Conservation (phyloP, 1,284 basidiomycete genomes). For the Tausonia pullulans region DNA sequence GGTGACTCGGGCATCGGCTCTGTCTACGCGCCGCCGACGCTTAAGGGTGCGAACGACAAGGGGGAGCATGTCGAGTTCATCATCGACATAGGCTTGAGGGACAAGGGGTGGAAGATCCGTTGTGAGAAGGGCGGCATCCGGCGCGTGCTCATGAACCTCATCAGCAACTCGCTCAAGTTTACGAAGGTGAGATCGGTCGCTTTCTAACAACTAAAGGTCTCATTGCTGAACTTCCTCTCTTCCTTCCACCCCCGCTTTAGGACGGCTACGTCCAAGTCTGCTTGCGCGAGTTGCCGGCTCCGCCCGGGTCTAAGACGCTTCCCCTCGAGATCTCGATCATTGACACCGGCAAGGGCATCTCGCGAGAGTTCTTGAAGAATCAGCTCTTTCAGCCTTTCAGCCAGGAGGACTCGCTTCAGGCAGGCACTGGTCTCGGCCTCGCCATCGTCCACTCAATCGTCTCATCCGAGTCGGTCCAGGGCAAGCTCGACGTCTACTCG, state of each 20-base stretch:
- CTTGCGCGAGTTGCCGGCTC: conserved; percentile 57
- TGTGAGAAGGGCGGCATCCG: conserved; percentile 90
- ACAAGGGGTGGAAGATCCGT: conserved; percentile 74
- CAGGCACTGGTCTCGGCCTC: conserved; percentile 73
- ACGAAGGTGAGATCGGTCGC: conserved; percentile 47
- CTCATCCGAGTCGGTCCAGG: conserved; percentile 70
- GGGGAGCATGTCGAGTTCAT: conserved; percentile 53
- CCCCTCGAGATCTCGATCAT: conserved; percentile 67
- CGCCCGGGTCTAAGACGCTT: conserved; percentile 47
- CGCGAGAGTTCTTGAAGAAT: conserved; percentile 79
- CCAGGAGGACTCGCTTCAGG: conserved; percentile 44
- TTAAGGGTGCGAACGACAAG: conserved; percentile 32
- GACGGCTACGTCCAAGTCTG: conserved; percentile 79
- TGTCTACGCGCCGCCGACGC: conserved; percentile 62
- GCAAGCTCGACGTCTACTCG: conserved; percentile 47
- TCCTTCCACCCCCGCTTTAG: conserved; percentile 34
- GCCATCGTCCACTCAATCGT: conserved; percentile 93
- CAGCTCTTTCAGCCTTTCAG: conserved; percentile 96
- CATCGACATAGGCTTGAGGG: conserved; percentile 66
- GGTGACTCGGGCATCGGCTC: conserved; percentile 71
- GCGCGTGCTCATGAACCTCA: conserved; percentile 86
- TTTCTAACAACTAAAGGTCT: no score
- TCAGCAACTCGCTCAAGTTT: conserved; percentile 90
- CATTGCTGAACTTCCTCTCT: no score
- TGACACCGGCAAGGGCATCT: conserved; percentile 89